Evolutionary conservation across 768 basidiomycete species (phyloP), one percentile per base, ranked within the genome.

Genomic region (Pleurotus tuoliensis): DNA sequence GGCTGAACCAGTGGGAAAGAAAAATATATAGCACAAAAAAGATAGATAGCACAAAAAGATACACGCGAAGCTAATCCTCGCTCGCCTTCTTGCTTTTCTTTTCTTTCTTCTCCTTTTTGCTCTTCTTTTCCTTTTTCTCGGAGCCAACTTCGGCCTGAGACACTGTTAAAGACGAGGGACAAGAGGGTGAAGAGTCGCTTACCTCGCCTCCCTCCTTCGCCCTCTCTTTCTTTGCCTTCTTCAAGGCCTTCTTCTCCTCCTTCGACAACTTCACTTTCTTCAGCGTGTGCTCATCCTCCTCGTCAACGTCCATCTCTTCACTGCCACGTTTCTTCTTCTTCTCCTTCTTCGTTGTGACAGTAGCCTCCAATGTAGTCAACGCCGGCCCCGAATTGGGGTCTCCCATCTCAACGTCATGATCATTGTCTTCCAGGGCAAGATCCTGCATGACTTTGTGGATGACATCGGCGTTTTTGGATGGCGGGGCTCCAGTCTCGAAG

Each of bases 401-500:
- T 20, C 18, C 48, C 57, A 54, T 58, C 25, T 65, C 62, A 15
- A 78, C 79, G 16, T 82, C 82, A 4, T 79, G 78, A 0, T 78
- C 82, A 1, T 83, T 82, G 1, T 80, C 81, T 6, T 90, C 91
- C 16, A 88, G 67, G 5, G 82, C 84, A 41, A 96, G 83, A 54
- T 81, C 80, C n/a, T 90, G 84, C 58, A 95, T 65, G 15, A 95
- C 94, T 69, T 89, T 92, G 60, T 87, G 84, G 59, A 97, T 94
- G n/a, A 88, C 90, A 59, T 96, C 94, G 22, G 91, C 81, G 56
- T 92, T 97, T 76, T 94, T 98, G 24, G 84, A 82, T 18, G 95
- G 95, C 7, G 94, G 84, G 6, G 81, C 82, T 5, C 96, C 96
- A 0, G 85, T 90, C 71, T 96, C 94, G 75, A 97, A 99, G 77